Evolutionary conservation across 208 protist genomes (phyloP), one percentile per base, ranked within the genome.

Genomic region (Vickermania ingenoplastis): DNA sequence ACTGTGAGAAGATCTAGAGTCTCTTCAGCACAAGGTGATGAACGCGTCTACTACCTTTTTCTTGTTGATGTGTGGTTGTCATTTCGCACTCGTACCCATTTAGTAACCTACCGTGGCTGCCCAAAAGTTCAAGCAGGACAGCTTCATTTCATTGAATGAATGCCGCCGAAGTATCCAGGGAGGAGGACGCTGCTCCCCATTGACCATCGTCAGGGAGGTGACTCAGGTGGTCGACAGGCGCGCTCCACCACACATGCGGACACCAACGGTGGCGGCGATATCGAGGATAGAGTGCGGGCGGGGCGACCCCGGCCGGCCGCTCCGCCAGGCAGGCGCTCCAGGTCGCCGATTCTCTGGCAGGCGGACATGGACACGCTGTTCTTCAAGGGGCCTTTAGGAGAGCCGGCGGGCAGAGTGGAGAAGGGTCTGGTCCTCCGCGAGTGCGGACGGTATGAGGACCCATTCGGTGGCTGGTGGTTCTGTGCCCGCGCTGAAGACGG

Each of bases 381-480:
- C 29, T 88, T 71, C 56, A 53, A 56, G 21, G 84, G 81, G 2
- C 88, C 88, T 0, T 65, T 95, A 2, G 88, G 88, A 0, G 78
- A 86, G 26, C 41, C 61, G 0, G 69, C 87, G 2, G 82, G 85
- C 1, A 56, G 59, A 5, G 78, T 83, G 28, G 56, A 58, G 2
- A 63, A 28, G 0, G 83, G 76, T 0, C 67, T 74, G 3, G 83
- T 92, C 17, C 29, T 95, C 1, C 59, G 73, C 2, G 82, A 95
- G 69, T 30, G 55, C 0, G 63, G 61, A 17, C 80, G 85, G 26
- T 81, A 76, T 53, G 62, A 64, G 1, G 88, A 95, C 54, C 73
- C 69, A 0, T 92, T 91, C 53, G 69, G 72, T 7, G 74, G 72
- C 22, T 85, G 72, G 75, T 95, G 88, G 85, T 53, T 89, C 17